phyloP scores from a whole-genome alignment of 2,329 filamentous ascomycete genomes.

The Paraphoma chrysanthemicola region DNA sequence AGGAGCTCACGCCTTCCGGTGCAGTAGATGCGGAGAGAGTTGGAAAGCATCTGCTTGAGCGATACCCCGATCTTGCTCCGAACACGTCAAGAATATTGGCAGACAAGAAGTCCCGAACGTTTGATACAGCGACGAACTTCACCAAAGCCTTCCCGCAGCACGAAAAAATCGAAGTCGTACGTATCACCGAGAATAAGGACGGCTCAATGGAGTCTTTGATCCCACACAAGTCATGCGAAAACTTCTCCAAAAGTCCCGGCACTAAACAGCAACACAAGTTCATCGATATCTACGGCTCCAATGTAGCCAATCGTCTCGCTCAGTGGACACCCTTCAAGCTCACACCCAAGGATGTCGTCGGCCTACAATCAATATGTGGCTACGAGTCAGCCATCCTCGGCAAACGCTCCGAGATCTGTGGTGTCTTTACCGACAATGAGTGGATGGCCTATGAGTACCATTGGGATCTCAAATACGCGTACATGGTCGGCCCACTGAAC shows the following conservation, averaged over 20 bases:
- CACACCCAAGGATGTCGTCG: slow-evolving; percentile 66
- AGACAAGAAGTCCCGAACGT: slow-evolving; percentile 46
- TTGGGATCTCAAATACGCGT: slow-evolving; percentile 68
- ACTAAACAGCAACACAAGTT: slow-evolving; percentile 37
- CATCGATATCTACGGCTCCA: slow-evolving; percentile 34
- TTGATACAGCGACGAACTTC: slow-evolving; percentile 42
- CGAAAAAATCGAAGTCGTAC: slow-evolving; percentile 40
- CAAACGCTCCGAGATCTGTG: slow-evolving; percentile 62
- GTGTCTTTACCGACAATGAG: slow-evolving; percentile 66
- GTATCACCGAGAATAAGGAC: slow-evolving; percentile 38
- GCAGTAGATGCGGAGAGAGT: slow-evolving; percentile 63
- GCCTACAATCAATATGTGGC: slow-evolving; percentile 69
- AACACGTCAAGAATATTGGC: slow-evolving; percentile 39
- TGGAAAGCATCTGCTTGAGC: slow-evolving; percentile 65
- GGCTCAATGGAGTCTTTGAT: slow-evolving; percentile 39
- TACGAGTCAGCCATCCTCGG: slow-evolving; percentile 70
- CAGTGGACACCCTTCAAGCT: slow-evolving; percentile 61
- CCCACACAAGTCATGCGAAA: slow-evolving; percentile 43
- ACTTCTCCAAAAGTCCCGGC: slow-evolving; percentile 42
- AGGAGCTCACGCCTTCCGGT: slow-evolving; percentile 36
- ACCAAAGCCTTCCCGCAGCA: slow-evolving; percentile 37
- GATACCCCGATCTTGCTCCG: slow-evolving; percentile 60
- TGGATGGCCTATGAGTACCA: slow-evolving; percentile 71
- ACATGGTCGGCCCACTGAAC: slow-evolving; percentile 70
- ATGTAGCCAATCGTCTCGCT: slow-evolving; percentile 31